A percentile compares a stretch with the other conserved stretches of the same genome.
Evolutionary conservation across 345 rosid genomes (phyloP).

Genomic region (Euphorbia tirucalli): DNA sequence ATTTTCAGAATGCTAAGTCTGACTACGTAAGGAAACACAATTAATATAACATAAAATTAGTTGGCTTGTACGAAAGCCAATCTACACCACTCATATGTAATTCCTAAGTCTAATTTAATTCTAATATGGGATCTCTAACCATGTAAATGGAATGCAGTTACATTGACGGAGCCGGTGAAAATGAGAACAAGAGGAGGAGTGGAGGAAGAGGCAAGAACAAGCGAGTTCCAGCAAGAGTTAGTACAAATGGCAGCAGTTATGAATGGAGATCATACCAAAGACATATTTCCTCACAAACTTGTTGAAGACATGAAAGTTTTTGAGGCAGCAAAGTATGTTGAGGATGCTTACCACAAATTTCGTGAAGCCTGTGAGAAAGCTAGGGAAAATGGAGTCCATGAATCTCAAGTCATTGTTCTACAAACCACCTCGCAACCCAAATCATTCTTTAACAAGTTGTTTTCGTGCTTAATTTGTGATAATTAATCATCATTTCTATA

Average conservation of each 20-base stretch:
- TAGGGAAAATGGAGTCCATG: conserved; percentile 40
- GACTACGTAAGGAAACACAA: no score
- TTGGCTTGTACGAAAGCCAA: no score
- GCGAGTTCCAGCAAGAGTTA: conserved; percentile 67
- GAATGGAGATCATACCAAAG: conserved; percentile 54
- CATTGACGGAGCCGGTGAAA: conserved; percentile 43
- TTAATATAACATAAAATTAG: no score
- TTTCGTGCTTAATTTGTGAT: conserved; percentile 60
- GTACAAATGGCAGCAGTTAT: conserved; percentile 61
- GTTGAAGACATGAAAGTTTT: conserved; percentile 56
- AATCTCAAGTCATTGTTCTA: conserved; percentile 27
- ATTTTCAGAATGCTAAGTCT: no score
- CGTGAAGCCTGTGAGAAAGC: conserved; percentile 41
- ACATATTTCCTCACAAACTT: conserved; percentile 46
- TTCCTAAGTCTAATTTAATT: no score
- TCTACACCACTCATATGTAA: no score
- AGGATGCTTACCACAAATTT: conserved; percentile 43
- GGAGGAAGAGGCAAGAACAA: conserved; percentile 44
- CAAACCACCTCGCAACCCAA: conserved; percentile 19
- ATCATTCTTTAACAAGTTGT: conserved; percentile 36
- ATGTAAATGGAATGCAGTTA: no score
- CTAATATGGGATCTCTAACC: no score
- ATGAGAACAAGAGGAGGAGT: conserved; percentile 34
- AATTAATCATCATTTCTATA: conserved; percentile 20
- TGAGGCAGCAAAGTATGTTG: conserved; percentile 49